Conservation (phyloP, 768 basidiomycete species). For the Postia placenta region DNA sequence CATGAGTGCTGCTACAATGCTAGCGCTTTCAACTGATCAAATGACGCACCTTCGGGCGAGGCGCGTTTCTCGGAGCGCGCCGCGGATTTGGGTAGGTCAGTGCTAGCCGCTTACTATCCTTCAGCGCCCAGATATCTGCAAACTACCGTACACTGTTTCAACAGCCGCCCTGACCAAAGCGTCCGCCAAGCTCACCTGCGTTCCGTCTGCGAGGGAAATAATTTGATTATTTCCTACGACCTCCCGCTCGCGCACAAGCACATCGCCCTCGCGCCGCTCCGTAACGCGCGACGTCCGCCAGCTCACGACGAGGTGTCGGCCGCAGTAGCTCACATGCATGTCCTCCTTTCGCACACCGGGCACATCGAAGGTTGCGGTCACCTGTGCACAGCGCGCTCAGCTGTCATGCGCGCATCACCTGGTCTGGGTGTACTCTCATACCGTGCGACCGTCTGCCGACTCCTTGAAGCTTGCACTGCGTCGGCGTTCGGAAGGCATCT, state of each 20-base stretch:
- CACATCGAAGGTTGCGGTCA: conserved; percentile 68
- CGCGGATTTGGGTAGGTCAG: conserved; percentile 51
- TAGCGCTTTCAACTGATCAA: too few species aligned
- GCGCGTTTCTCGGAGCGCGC: too few species aligned
- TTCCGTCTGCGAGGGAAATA: conserved; percentile 68
- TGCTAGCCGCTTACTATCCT: conserved; percentile 54
- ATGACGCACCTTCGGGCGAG: too few species aligned
- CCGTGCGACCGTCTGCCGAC: conserved; percentile 59
- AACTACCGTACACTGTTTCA: conserved; percentile 37
- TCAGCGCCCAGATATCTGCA: conserved; percentile 64
- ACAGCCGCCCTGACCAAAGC: not conserved
- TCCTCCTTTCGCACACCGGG: conserved; percentile 66
- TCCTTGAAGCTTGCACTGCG: conserved; percentile 64
- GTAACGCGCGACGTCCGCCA: conserved; percentile 57
- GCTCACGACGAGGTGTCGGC: conserved; percentile 52
- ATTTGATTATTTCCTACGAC: conserved; percentile 62
- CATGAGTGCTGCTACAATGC: too few species aligned
- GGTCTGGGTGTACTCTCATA: too few species aligned
- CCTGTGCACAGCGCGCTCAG: conserved; percentile 23
- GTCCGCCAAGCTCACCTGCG: conserved; percentile 25
- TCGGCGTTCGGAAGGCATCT: not conserved
- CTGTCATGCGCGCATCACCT: too few species aligned
- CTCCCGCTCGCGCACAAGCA: conserved; percentile 55
- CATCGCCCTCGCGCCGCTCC: conserved; percentile 57
- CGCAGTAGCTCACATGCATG: conserved; percentile 69